phyloP scores from a whole-genome alignment of 495 filamentous ascomycete species.

The Sordaria brevicollis region DNA sequence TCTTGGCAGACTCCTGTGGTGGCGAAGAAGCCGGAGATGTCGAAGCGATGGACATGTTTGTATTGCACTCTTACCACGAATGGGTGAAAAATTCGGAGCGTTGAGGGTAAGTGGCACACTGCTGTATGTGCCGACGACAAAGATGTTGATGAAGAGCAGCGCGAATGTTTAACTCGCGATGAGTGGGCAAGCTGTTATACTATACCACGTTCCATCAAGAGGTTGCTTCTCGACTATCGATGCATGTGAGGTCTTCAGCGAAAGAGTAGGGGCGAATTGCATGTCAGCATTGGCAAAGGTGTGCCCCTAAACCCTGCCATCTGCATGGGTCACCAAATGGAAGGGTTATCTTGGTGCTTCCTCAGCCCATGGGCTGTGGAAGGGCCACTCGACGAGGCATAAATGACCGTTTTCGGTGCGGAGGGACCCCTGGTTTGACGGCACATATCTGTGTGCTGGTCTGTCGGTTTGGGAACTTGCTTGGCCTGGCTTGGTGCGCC shows the following conservation, averaged over 20 bases:
- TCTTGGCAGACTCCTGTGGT: slow-evolving; percentile 7
- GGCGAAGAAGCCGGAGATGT: slow-evolving; percentile 11
- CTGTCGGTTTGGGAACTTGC: not conserved
- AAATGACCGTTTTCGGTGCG: not conserved
- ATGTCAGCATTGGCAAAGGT: not conserved
- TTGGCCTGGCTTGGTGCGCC: not conserved
- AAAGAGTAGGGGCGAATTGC: not conserved
- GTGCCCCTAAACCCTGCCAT: not conserved
- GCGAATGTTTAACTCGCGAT: not conserved
- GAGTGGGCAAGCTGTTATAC: not conserved
- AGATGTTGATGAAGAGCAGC: not conserved
- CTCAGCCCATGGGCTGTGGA: not conserved
- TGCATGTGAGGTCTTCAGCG: not conserved
- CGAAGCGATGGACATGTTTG: slow-evolving; percentile 16
- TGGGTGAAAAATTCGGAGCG: not conserved
- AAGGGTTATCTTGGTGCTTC: not conserved
- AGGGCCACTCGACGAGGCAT: not conserved
- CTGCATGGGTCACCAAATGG: not conserved
- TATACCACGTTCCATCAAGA: not conserved
- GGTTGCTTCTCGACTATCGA: not conserved
- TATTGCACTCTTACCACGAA: not conserved
- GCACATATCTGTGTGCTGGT: not conserved
- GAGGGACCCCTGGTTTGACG: not conserved
- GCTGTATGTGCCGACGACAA: not conserved
- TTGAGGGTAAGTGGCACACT: not conserved